Conservation (phyloP, 768 basidiomycete species). For the Boletus tylopilopsis region DNA sequence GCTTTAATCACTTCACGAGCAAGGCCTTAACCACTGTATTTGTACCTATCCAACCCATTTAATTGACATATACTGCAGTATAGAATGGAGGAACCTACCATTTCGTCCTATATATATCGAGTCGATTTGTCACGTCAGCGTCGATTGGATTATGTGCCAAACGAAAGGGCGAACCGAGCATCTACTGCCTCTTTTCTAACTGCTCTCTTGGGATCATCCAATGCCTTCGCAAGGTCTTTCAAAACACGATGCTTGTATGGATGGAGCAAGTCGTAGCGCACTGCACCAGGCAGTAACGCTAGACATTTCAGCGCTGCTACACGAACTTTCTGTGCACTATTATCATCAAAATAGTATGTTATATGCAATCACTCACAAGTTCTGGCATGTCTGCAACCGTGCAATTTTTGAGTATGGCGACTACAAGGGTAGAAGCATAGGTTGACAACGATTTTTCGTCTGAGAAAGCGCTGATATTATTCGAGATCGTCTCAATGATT, state of each 20-base stretch:
- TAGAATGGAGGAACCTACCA: constrained; percentile 15
- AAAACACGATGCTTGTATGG: constrained; percentile 72
- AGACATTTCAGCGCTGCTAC: constrained; percentile 73
- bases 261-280: constrained; percentile 83
- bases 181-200: constrained; percentile 91
- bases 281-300: constrained; percentile 63
- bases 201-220: constrained; percentile 86
- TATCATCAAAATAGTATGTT: background rate
- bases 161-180: constrained; percentile 44
- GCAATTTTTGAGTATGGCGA: constrained; percentile 67
- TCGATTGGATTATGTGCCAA: background rate
- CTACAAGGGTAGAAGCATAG: constrained; percentile 69
- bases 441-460: constrained; percentile 53
- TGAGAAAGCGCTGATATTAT: constrained; percentile 60
- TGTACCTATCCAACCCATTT: constrained; percentile 23
- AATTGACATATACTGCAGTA: background rate
- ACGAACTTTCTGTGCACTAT: constrained; percentile 60
- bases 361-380: constrained; percentile 40
- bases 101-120: constrained; percentile 28
- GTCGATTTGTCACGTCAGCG: constrained; percentile 3
- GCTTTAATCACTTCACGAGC: background rate
- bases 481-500: constrained; percentile 75
- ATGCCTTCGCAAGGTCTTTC: constrained; percentile 63
- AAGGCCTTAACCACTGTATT: constrained; percentile 20
- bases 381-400: constrained; percentile 48